These are phyloP conservation scores for Coemansia biformis DNA, from an alignment of 192 early-diverging fungal genomes.

Conservation along the genomic window DNA sequence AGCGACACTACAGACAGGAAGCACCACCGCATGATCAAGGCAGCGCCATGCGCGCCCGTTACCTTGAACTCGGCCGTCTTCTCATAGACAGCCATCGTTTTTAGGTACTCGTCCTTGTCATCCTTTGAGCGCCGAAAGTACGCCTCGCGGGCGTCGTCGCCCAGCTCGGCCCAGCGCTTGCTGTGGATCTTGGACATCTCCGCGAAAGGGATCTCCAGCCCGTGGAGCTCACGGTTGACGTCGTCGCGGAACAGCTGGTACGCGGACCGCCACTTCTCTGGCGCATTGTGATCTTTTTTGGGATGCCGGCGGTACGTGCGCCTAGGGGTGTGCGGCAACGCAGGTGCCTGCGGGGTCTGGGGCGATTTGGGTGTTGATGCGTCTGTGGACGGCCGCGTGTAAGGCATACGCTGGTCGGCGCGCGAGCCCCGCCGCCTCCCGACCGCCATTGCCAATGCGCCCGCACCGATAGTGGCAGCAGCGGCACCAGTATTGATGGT, in stretches of 20 bases:
- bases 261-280: conserved; percentile 49
- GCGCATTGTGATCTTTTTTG: conserved; percentile 45
- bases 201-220: conserved; percentile 37
- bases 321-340: conserved; percentile 23
- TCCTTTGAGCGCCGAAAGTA: conserved; percentile 29
- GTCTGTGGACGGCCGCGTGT: conserved; percentile 12
- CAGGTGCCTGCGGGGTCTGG: conserved; percentile 3
- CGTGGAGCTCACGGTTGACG: conserved; percentile 42
- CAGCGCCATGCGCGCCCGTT: background rate
- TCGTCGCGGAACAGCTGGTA: conserved; percentile 52
- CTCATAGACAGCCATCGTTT: conserved; percentile 35
- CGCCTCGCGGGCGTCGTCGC: conserved; percentile 12
- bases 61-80: conserved; percentile 36
- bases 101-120: conserved; percentile 41
- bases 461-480: too few species aligned
- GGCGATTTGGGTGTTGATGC: conserved; percentile 20
- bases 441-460: conserved; percentile 5
- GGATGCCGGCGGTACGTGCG: conserved; percentile 46
- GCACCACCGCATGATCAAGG: too few species aligned
- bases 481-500: too few species aligned
- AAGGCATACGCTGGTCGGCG: conserved; percentile 24
- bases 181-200: conserved; percentile 52
- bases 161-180: conserved; percentile 41
- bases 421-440: conserved; percentile 26
- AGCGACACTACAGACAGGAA: too few species aligned